phyloP scores from a whole-genome alignment of 805 yeast genomes.

The Schwanniomyces sp. region DNA sequence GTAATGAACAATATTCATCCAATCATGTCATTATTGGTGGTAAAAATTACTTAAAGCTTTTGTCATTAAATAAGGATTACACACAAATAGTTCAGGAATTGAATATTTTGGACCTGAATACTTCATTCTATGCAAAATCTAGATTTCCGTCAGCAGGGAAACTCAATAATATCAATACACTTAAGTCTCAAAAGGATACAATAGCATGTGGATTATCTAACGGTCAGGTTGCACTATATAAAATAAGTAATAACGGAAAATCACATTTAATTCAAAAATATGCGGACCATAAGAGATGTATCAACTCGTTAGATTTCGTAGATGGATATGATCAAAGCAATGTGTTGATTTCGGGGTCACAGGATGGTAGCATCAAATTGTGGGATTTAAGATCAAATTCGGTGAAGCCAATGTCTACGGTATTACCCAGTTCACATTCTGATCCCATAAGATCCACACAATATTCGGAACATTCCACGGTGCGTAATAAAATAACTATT shows the following conservation, averaged over 20 bases:
- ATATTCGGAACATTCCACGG: conserved; percentile 50
- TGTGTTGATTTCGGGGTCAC: conserved; percentile 58
- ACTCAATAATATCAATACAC: conserved; percentile 38
- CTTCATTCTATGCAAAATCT: conserved; percentile 10
- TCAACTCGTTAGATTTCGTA: conserved; percentile 40
- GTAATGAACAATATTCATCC: conserved; percentile 10
- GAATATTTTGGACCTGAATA: conserved; percentile 27
- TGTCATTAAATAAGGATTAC: conserved; percentile 32
- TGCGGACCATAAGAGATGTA: conserved; percentile 42
- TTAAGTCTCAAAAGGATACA: conserved; percentile 29
- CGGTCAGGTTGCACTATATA: conserved; percentile 34
- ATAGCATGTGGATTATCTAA: conserved; percentile 42
- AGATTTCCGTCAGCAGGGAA: conserved; percentile 17
- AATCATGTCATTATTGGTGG: conserved; percentile 44
- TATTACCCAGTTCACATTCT: conserved; percentile 53
- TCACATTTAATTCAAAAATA: conserved; percentile 25
- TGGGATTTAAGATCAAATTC: conserved; percentile 65
- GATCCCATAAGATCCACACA: conserved; percentile 68
- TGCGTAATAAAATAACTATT: conserved; percentile 45
- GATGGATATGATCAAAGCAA: conserved; percentile 8
- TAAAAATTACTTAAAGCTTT: conserved; percentile 36
- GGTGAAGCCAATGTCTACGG: conserved; percentile 48
- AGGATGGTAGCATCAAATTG: conserved; percentile 73
- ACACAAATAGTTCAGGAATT: conserved; percentile 31
- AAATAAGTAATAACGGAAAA: conserved; percentile 31